Conservation (phyloP, 371 early-diverging fungal genomes). For the Blyttiomyces sp. region DNA sequence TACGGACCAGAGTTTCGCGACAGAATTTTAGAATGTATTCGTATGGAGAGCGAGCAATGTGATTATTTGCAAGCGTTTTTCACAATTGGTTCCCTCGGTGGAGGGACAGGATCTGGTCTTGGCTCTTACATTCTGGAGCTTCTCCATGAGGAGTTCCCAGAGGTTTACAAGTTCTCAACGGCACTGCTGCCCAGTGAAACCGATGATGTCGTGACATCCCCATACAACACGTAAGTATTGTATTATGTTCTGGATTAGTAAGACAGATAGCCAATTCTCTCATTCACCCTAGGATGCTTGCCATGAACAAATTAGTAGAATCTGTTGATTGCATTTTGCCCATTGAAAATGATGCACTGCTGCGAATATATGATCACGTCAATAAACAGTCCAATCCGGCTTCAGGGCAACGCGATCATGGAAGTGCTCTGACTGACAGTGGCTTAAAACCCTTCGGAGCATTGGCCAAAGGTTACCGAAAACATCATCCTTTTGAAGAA, state of each 20-base stretch:
- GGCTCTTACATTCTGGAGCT: slow-evolving; percentile 55
- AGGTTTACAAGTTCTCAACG: slow-evolving; percentile 49
- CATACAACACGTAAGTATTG: slow-evolving; percentile 52
- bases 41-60: slow-evolving; percentile 60
- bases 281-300: slow-evolving; percentile 45
- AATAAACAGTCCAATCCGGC: slow-evolving; percentile 32
- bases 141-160: slow-evolving; percentile 53
- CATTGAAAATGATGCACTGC: slow-evolving; percentile 62
- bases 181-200: slow-evolving; percentile 46
- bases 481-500: slow-evolving; percentile 42
- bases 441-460: slow-evolving; percentile 24
- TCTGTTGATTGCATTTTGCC: slow-evolving; percentile 62
- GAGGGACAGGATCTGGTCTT: slow-evolving; percentile 73
- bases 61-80: slow-evolving; percentile 62
- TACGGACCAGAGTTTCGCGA: background rate
- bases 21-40: slow-evolving; percentile 23
- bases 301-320: slow-evolving; percentile 48
- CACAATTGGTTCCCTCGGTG: slow-evolving; percentile 59
- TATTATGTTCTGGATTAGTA: background rate
- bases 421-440: slow-evolving; percentile 21
- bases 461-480: slow-evolving; percentile 21
- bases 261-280: background rate
- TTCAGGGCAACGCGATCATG: background rate
- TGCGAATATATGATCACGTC: slow-evolving; percentile 50
- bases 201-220: slow-evolving; percentile 61